phyloP scores from a whole-genome alignment of 176 grass and related monocot genomes.

The Ensete ventricosum region DNA sequence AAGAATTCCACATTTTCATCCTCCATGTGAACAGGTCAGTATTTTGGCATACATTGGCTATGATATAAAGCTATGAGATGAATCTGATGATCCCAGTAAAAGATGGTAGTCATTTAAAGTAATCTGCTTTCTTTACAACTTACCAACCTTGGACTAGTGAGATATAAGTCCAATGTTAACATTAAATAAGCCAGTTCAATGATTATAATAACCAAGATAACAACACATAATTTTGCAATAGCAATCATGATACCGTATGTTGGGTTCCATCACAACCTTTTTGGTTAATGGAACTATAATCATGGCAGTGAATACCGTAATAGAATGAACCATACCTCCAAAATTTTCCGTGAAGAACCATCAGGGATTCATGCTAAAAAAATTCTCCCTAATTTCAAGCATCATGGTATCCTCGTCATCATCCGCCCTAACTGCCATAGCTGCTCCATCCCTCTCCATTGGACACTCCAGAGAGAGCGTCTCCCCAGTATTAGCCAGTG shows the following conservation, averaged over 20 bases:
- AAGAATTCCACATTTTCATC: no score
- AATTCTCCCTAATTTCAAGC: conserved; percentile 40
- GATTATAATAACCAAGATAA: background rate
- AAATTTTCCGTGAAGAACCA: background rate
- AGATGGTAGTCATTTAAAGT: no score
- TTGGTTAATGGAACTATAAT: background rate
- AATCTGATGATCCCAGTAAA: no score
- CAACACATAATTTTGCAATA: background rate
- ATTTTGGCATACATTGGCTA: no score
- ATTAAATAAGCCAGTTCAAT: no score
- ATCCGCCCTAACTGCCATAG: conserved; percentile 16
- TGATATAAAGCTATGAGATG: no score
- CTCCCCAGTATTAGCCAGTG: conserved; percentile 48
- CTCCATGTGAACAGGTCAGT: no score
- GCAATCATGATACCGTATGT: background rate
- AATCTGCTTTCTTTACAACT: no score
- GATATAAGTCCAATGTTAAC: no score
- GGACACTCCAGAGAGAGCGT: conserved; percentile 68
- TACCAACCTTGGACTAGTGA: no score
- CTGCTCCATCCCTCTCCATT: conserved; percentile 1
- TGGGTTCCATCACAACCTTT: background rate
- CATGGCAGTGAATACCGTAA: background rate
- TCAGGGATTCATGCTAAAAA: conserved; percentile 23
- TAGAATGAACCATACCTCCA: background rate
- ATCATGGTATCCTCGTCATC: conserved; percentile 40